Percentiles rank a stretch among this genome's conserved stretches.
Evolutionary conservation across 108 stramenopile species (phyloP).

Genomic region (Skeletonema potamos): DNA sequence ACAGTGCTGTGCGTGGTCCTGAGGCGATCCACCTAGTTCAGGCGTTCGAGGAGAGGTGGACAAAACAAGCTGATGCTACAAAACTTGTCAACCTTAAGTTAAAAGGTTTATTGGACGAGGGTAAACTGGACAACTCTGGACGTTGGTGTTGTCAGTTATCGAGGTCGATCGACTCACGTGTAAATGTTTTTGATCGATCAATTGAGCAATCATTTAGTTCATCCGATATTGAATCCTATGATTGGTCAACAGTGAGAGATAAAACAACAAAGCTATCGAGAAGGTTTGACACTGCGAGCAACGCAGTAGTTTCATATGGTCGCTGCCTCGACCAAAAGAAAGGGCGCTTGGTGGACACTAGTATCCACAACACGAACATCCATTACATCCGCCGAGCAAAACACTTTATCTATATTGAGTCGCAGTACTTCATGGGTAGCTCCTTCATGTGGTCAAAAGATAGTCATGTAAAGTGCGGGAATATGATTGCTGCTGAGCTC

Average conservation of each 20-base stretch:
- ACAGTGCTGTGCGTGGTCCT: slow-evolving; percentile 49
- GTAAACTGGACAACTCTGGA: slow-evolving; percentile 26
- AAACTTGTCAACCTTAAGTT: slow-evolving; percentile 26
- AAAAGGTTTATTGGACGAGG: slow-evolving; percentile 19
- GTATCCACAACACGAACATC: slow-evolving; percentile 44
- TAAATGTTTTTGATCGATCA: slow-evolving; percentile 37
- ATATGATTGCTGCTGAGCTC: slow-evolving; percentile 64
- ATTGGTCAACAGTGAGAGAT: slow-evolving; percentile 20
- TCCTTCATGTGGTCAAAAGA: slow-evolving; percentile 50
- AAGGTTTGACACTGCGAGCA: slow-evolving; percentile 23
- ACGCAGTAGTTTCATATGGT: slow-evolving; percentile 6
- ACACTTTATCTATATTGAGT: slow-evolving; percentile 65
- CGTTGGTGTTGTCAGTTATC: slow-evolving; percentile 48
- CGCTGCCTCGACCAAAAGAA: slow-evolving; percentile 43
- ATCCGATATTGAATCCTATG: not conserved
- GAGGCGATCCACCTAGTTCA: slow-evolving; percentile 42
- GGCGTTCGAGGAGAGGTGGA: slow-evolving; percentile 58
- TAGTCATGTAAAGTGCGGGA: slow-evolving; percentile 43
- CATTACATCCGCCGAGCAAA: slow-evolving; percentile 56
- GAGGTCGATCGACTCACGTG: slow-evolving; percentile 52
- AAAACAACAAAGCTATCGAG: slow-evolving; percentile 12
- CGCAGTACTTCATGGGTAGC: slow-evolving; percentile 57
- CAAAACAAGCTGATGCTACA: slow-evolving; percentile 36
- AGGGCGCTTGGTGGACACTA: slow-evolving; percentile 39
- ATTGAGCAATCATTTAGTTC: slow-evolving; percentile 4